A percentile compares a stretch with the other conserved stretches of the same genome.
Conservation (phyloP, 148 eudicot genomes). For the Rhododendron mucronatum region DNA sequence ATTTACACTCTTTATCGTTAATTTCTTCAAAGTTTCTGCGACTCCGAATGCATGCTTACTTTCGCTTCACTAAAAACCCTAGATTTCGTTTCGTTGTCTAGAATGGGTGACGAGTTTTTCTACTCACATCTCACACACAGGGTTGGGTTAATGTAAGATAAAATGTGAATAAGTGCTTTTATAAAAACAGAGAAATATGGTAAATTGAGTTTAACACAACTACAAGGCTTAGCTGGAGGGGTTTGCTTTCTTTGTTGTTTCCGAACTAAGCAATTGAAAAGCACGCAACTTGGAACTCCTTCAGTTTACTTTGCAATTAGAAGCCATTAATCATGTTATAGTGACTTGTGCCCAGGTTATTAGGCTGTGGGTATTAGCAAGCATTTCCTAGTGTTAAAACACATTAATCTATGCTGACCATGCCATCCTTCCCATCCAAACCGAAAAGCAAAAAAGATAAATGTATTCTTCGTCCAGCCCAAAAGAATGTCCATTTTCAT, state of each 20-base stretch:
- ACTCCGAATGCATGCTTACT: slow-evolving; percentile 69
- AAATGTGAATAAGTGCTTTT: background rate
- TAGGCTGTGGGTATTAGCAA: too few species aligned
- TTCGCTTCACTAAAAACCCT: slow-evolving; percentile 25
- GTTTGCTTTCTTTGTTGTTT: background rate
- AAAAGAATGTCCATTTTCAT: background rate
- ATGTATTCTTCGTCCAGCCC: background rate
- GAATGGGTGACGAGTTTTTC: background rate
- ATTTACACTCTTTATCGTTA: background rate
- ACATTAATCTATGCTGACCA: background rate
- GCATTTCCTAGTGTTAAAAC: background rate
- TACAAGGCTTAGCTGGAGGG: background rate
- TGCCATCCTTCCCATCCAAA: background rate
- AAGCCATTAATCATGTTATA: background rate
- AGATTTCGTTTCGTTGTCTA: background rate
- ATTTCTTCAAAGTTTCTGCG: slow-evolving; percentile 28
- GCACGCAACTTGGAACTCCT: background rate
- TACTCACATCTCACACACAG: slow-evolving; percentile 56
- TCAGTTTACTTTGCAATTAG: background rate
- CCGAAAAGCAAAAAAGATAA: background rate
- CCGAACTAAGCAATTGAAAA: background rate
- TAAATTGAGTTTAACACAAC: background rate
- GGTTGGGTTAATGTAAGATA: background rate
- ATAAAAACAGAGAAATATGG: background rate
- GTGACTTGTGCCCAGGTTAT: background rate